Conservation (phyloP, 2,329 filamentous ascomycete genomes). For the Orbilia javanica region DNA sequence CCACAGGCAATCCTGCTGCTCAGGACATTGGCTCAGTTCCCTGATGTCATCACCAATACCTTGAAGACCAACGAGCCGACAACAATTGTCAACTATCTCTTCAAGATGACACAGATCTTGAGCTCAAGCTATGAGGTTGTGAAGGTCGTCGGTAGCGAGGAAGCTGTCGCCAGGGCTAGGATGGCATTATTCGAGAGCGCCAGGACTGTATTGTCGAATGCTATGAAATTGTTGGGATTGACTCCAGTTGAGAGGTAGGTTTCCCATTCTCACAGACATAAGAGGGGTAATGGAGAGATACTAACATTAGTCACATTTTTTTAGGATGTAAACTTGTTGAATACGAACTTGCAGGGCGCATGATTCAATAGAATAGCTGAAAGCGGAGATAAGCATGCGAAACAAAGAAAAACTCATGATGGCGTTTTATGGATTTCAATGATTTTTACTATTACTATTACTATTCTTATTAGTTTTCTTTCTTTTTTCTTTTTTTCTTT, state of each 20-base stretch:
- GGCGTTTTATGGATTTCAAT: conserved; percentile 26
- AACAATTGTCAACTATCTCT: conserved; percentile 78
- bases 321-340: conserved; percentile 34
- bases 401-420: conserved; percentile 2
- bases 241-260: conserved; percentile 74
- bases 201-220: conserved; percentile 81
- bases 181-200: conserved; percentile 83
- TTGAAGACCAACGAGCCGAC: conserved; percentile 84
- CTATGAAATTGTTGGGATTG: conserved; percentile 84
- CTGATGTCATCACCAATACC: conserved; percentile 85
- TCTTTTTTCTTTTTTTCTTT: not conserved
- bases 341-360: not conserved
- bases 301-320: not conserved
- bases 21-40: conserved; percentile 83
- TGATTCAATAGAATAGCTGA: not conserved
- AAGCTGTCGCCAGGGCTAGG: conserved; percentile 78
- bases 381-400: not conserved
- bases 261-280: not conserved
- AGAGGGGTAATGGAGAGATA: not conserved
- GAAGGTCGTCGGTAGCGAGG: conserved; percentile 80
- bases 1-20: conserved; percentile 79
- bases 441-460: too few species aligned
- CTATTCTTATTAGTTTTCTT: not conserved
- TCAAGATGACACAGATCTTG: conserved; percentile 86
- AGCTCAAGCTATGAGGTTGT: conserved; percentile 86